Percentiles rank a stretch among this genome's conserved stretches.
Evolutionary conservation across 441 rosid species (phyloP).

Genomic region (Codiaeum variegatum): DNA sequence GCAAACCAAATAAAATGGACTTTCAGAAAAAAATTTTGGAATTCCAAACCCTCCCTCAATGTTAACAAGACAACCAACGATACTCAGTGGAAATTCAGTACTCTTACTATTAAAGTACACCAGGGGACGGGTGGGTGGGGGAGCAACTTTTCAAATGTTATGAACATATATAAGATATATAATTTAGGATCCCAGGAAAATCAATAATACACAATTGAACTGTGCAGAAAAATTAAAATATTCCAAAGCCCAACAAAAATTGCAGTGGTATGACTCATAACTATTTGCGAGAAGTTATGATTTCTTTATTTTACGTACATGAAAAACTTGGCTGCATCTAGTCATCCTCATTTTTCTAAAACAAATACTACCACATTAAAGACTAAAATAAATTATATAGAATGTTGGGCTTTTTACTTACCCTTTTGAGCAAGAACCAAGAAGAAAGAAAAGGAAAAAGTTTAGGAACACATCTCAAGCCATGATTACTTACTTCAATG

Average conservation of each 20-base stretch:
- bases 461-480: neutral
- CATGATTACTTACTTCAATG: constrained; percentile 67
- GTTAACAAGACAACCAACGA: too few species aligned
- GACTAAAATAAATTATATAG: neutral
- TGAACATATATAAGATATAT: neutral
- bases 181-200: too few species aligned
- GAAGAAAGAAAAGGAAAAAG: neutral
- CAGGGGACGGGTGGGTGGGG: neutral
- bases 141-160: neutral
- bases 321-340: neutral
- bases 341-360: neutral
- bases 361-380: neutral
- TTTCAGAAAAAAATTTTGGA: too few species aligned
- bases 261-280: neutral
- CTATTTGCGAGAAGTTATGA: neutral
- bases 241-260: neutral
- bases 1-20: too few species aligned
- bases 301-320: neutral
- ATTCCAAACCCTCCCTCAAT: too few species aligned
- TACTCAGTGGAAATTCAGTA: too few species aligned
- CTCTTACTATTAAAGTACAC: too few species aligned
- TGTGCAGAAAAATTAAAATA: neutral
- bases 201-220: neutral
- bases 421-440: neutral
- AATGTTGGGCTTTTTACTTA: neutral